Percentiles rank a stretch among this genome's conserved stretches.
Conservation (phyloP, 148 eudicot species). For the Cornus suecica region DNA sequence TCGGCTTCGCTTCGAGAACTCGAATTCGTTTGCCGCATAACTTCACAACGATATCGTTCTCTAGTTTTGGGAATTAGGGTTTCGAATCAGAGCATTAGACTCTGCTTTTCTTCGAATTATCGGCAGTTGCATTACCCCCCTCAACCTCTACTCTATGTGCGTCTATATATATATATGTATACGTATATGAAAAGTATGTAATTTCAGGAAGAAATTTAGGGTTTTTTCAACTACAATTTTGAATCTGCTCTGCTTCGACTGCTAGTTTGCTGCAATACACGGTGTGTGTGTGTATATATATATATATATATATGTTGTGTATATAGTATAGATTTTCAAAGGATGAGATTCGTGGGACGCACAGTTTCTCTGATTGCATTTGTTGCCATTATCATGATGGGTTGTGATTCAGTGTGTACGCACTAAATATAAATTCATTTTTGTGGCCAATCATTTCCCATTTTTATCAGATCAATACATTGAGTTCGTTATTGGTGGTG, state of each 20-base stretch:
- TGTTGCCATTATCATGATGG: slow-evolving; percentile 5
- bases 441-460: too few relatives aligned
- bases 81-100: background rate
- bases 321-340: slow-evolving; percentile 18
- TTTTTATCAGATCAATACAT: too few relatives aligned
- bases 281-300: too few relatives aligned
- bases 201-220: background rate
- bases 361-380: slow-evolving; percentile 1
- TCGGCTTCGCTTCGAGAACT: slow-evolving; percentile 7
- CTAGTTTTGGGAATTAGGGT: background rate
- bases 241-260: background rate
- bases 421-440: too few relatives aligned
- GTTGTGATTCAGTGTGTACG: slow-evolving; percentile 13
- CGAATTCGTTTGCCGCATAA: slow-evolving; percentile 5
- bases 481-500: too few relatives aligned
- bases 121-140: background rate
- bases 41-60: background rate
- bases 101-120: background rate
- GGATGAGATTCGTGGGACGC: slow-evolving; percentile 35
- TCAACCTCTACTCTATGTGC: background rate
- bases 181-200: too few relatives aligned
- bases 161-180: background rate
- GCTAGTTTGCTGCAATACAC: background rate
- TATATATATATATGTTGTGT: too few relatives aligned
- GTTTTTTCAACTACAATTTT: background rate